Percentiles rank a stretch among this genome's conserved stretches.
These are phyloP conservation scores for Lepidium didymum DNA, from an alignment of 345 rosid genomes.

Conservation along the genomic window DNA sequence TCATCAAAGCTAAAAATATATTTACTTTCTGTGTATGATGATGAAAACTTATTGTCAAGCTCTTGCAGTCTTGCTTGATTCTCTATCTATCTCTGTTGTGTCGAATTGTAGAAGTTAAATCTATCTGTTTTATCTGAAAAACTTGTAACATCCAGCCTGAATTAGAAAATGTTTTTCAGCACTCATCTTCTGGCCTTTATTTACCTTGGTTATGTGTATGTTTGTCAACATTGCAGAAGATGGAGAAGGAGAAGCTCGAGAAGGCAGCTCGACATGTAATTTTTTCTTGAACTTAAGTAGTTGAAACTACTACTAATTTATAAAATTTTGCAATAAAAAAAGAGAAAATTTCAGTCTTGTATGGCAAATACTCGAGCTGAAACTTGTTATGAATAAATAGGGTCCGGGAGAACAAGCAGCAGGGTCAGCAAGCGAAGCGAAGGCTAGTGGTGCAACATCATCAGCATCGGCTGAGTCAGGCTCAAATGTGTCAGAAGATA, in stretches of 20 bases:
- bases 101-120: neutral
- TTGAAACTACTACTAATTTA: neutral
- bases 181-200: neutral
- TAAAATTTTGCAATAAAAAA: too few relatives aligned
- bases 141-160: neutral
- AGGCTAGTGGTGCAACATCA: constrained; percentile 32
- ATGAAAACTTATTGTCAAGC: neutral
- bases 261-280: constrained; percentile 83
- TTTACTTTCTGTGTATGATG: constrained; percentile 7
- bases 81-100: neutral
- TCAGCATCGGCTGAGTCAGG: constrained; percentile 42
- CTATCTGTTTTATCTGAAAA: neutral
- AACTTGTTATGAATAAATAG: constrained; percentile 29
- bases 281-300: neutral
- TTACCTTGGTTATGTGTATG: neutral
- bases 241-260: constrained; percentile 82
- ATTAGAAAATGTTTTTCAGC: neutral
- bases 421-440: constrained; percentile 37
- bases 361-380: neutral
- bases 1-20: neutral
- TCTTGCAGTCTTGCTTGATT: neutral
- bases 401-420: constrained; percentile 55
- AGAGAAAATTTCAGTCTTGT: neutral
- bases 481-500: constrained; percentile 65
- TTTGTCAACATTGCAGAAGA: constrained; percentile 56